A percentile compares a stretch with the other conserved stretches of the same genome.
Conservation (phyloP, 768 basidiomycete species). For the Suillus weaverae region DNA sequence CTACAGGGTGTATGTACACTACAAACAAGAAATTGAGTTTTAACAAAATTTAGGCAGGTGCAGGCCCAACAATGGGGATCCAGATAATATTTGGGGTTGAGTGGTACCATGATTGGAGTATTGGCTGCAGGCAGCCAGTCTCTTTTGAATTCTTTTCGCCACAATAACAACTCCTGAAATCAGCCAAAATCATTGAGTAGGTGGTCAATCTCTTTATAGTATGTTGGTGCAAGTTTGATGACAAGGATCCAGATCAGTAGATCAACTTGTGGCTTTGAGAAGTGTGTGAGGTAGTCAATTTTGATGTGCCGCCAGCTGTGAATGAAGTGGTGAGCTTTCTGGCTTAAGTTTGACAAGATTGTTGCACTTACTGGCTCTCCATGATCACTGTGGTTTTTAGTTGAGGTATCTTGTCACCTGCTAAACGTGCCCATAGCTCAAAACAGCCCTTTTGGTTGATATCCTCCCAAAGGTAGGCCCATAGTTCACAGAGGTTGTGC, state of each 20-base stretch:
- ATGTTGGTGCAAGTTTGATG: conserved; percentile 28
- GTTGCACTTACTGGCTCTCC: conserved; percentile 7
- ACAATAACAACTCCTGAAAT: too few relatives aligned
- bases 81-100: conserved; percentile 15
- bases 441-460: too few relatives aligned
- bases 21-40: conserved; percentile 21
- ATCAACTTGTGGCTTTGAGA: conserved; percentile 14
- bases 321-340: too few relatives aligned
- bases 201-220: neutral
- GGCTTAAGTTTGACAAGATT: neutral
- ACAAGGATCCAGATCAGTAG: conserved; percentile 34
- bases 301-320: conserved; percentile 36
- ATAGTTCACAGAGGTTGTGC: neutral
- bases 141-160: too few relatives aligned
- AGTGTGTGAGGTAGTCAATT: conserved; percentile 5
- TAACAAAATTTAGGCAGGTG: conserved; percentile 19
- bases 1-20: conserved; percentile 13
- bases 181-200: neutral
- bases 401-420: conserved; percentile 24
- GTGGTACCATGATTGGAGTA: conserved; percentile 11
- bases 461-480: too few relatives aligned
- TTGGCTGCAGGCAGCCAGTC: neutral
- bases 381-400: conserved; percentile 1
- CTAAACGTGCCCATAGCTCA: neutral
- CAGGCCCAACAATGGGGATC: conserved; percentile 19